Conservation (phyloP, 179 eudicot species). For the Silene vulgaris region DNA sequence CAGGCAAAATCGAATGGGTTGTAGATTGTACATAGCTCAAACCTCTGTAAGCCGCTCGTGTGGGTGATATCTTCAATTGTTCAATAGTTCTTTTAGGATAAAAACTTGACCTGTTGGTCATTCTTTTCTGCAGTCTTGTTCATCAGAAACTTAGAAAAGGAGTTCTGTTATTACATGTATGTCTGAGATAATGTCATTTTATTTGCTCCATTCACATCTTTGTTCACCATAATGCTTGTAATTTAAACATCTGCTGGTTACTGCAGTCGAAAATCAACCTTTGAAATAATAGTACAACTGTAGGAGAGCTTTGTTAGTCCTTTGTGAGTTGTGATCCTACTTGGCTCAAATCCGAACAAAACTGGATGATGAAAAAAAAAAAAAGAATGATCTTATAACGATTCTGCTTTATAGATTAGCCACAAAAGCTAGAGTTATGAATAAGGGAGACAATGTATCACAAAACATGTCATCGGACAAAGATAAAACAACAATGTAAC, state of each 20-base stretch:
- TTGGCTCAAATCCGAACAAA: not conserved
- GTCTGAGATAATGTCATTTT: constrained; percentile 15
- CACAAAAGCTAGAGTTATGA: not conserved
- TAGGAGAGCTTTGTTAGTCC: not conserved
- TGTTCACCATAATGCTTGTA: too few species aligned
- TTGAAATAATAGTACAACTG: not conserved
- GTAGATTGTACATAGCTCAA: constrained; percentile 26
- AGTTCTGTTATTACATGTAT: constrained; percentile 8
- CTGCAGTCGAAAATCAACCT: too few species aligned
- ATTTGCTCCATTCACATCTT: not conserved
- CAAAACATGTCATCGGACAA: not conserved
- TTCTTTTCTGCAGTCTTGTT: constrained; percentile 19
- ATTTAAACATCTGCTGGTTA: too few species aligned
- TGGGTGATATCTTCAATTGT: constrained; percentile 12
- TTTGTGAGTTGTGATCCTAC: not conserved
- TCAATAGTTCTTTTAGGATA: constrained; percentile 26
- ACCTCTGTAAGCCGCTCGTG: constrained; percentile 15
- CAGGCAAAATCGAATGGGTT: too few species aligned
- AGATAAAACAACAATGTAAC: not conserved
- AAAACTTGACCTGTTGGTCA: constrained; percentile 16
- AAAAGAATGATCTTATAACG: too few species aligned
- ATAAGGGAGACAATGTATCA: not conserved
- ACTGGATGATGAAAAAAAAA: too few species aligned
- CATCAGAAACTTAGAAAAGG: constrained; percentile 13
- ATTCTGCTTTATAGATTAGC: not conserved